Evolutionary conservation across 768 basidiomycete genomes (phyloP).

Genomic region (Mycena pura): DNA sequence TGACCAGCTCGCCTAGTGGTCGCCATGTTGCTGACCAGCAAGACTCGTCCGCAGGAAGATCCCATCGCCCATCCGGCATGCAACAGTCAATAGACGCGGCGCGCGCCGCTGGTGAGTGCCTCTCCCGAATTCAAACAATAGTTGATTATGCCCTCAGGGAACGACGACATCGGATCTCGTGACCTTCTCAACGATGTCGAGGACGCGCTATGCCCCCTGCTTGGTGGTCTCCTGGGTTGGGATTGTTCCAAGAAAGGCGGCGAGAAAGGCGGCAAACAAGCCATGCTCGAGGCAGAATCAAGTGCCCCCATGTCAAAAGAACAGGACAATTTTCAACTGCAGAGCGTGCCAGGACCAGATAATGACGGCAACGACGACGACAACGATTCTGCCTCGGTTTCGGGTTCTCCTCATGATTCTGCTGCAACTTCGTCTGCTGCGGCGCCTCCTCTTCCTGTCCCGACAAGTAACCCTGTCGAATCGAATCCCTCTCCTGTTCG

Average conservation of each 20-base stretch:
- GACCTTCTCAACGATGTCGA: neutral
- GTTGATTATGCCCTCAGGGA: neutral
- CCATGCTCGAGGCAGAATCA: slow-evolving; percentile 10
- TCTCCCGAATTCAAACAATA: neutral
- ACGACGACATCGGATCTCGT: slow-evolving; percentile 2
- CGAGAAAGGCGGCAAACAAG: slow-evolving; percentile 15
- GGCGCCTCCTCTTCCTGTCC: too few relatives aligned
- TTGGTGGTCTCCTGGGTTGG: neutral
- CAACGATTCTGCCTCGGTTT: too few relatives aligned
- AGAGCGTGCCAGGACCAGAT: neutral
- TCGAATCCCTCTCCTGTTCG: too few relatives aligned
- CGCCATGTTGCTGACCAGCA: slow-evolving; percentile 13
- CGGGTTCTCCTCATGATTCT: too few relatives aligned
- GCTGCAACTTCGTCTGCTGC: too few relatives aligned
- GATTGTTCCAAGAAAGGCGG: too few relatives aligned
- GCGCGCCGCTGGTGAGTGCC: slow-evolving; percentile 4
- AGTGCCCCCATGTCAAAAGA: neutral
- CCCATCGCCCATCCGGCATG: slow-evolving; percentile 20
- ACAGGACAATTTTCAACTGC: slow-evolving; percentile 7
- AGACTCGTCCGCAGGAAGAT: slow-evolving; percentile 16
- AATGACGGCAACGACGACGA: slow-evolving; percentile 1
- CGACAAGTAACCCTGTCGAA: too few relatives aligned
- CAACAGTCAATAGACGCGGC: slow-evolving; percentile 16
- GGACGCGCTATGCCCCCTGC: neutral
- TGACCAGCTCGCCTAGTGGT: slow-evolving; percentile 25